Conservation (phyloP, 1,284 basidiomycete genomes). For the Boletus smithii region DNA sequence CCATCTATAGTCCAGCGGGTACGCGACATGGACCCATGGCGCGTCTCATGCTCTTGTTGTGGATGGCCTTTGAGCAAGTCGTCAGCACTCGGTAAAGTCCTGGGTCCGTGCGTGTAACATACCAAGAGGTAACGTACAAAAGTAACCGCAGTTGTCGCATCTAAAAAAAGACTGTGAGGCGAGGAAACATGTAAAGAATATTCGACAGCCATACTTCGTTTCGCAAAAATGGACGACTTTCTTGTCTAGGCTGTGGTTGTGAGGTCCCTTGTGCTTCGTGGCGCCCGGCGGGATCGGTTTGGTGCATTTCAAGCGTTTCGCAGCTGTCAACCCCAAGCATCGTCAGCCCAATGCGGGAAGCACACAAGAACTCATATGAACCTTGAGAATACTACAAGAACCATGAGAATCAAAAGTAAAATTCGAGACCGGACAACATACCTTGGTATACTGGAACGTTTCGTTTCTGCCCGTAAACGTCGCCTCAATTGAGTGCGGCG, state of each 20-base stretch:
- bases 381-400: slow-evolving; percentile 4
- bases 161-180: slow-evolving; percentile 27
- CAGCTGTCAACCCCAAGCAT: slow-evolving; percentile 31
- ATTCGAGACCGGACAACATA: slow-evolving; percentile 13
- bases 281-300: slow-evolving; percentile 44
- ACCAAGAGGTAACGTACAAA: slow-evolving; percentile 58
- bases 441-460: slow-evolving; percentile 50
- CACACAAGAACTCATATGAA: slow-evolving; percentile 3
- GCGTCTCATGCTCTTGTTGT: slow-evolving; percentile 59
- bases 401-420: background rate
- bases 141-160: slow-evolving; percentile 55
- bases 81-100: background rate
- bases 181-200: background rate
- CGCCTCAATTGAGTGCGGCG: slow-evolving; percentile 54
- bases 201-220: slow-evolving; percentile 33
- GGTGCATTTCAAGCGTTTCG: slow-evolving; percentile 48
- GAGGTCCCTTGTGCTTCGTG: slow-evolving; percentile 43
- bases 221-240: slow-evolving; percentile 51
- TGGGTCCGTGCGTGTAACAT: background rate
- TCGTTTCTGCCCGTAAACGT: slow-evolving; percentile 50
- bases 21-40: slow-evolving; percentile 60
- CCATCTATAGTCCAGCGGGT: slow-evolving; percentile 56
- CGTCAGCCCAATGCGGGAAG: background rate
- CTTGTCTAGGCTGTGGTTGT: slow-evolving; percentile 45
- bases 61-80: slow-evolving; percentile 45